phyloP scores from a whole-genome alignment of 2,329 filamentous ascomycete genomes.

The Hymenoscyphus fructigenus region DNA sequence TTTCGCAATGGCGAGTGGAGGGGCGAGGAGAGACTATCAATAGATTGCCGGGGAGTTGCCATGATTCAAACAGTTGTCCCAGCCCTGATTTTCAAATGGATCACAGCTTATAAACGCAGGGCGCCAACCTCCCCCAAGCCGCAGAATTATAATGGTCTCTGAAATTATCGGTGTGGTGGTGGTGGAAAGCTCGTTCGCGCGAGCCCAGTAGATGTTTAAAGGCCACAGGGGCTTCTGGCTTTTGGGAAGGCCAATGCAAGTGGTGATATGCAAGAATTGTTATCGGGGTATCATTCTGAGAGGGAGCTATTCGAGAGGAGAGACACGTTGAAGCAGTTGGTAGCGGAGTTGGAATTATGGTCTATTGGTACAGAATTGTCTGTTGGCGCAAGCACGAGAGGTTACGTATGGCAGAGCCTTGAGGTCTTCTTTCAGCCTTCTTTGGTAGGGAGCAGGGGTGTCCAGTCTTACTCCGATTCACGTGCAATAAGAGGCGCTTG shows the following conservation, averaged over 20 bases:
- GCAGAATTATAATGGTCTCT: slow-evolving; percentile 8
- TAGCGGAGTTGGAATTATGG: background rate
- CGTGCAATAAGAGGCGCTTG: no score
- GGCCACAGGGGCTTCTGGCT: slow-evolving; percentile 3
- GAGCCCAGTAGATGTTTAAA: background rate
- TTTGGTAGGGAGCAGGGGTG: no score
- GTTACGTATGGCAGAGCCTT: no score
- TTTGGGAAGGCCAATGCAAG: background rate
- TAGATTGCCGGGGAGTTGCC: slow-evolving; percentile 45
- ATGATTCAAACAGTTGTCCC: slow-evolving; percentile 30
- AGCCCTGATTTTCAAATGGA: background rate
- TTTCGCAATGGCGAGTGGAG: slow-evolving; percentile 41
- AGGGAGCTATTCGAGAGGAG: background rate
- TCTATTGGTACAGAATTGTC: background rate
- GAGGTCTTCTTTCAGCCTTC: no score
- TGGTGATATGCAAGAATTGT: slow-evolving; percentile 17
- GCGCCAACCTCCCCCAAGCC: slow-evolving; percentile 29
- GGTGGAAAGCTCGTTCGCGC: background rate
- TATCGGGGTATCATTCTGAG: slow-evolving; percentile 35
- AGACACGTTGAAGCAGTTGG: background rate
- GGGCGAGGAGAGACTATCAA: slow-evolving; percentile 45
- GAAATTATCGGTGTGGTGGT: background rate
- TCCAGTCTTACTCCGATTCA: no score
- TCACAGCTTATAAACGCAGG: slow-evolving; percentile 11
- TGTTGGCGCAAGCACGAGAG: background rate